A percentile compares a stretch with the other conserved stretches of the same genome.
Evolutionary conservation across 2,329 filamentous ascomycete species (phyloP).

Genomic region (Gnomoniopsis smithogilvyi): DNA sequence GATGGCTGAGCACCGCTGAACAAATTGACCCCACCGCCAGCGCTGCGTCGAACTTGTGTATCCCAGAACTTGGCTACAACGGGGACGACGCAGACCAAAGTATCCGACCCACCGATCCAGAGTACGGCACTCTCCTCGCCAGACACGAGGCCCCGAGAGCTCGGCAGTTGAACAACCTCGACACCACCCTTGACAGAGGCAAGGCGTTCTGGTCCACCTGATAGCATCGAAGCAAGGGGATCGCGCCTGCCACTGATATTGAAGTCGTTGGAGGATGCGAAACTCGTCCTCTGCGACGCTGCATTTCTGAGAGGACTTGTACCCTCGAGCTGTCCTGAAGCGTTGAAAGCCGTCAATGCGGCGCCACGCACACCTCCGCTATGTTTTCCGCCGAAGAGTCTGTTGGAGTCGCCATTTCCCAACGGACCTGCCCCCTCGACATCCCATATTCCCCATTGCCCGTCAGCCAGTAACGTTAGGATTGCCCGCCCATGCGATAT

Average conservation of each 20-base stretch:
- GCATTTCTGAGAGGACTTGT: conserved; percentile 52
- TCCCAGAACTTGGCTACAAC: conserved; percentile 57
- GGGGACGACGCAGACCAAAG: conserved; percentile 53
- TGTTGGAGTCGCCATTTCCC: conserved; percentile 27
- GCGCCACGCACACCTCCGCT: conserved; percentile 53
- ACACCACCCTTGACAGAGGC: conserved; percentile 51
- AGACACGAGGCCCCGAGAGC: conserved; percentile 35
- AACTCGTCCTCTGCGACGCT: conserved; percentile 31
- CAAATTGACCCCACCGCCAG: conserved; percentile 47
- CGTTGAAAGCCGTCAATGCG: conserved; percentile 55
- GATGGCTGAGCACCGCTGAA: conserved; percentile 54
- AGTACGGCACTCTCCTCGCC: conserved; percentile 53
- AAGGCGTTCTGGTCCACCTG: conserved; percentile 47
- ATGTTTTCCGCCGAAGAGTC: conserved; percentile 47
- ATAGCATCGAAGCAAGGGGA: conserved; percentile 33
- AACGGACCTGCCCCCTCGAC: conserved; percentile 55
- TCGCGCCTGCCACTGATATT: conserved; percentile 19
- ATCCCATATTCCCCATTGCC: conserved; percentile 68
- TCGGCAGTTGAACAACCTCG: conserved; percentile 43
- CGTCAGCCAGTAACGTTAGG: conserved; percentile 57
- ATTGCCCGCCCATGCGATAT: conserved; percentile 58
- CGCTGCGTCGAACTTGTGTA: conserved; percentile 50
- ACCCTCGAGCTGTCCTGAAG: conserved; percentile 58
- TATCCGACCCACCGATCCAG: conserved; percentile 55
- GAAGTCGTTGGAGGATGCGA: conserved; percentile 7